Evolutionary conservation across 176 grass and related monocot species (phyloP).

Genomic region (Oryza officinalis): DNA sequence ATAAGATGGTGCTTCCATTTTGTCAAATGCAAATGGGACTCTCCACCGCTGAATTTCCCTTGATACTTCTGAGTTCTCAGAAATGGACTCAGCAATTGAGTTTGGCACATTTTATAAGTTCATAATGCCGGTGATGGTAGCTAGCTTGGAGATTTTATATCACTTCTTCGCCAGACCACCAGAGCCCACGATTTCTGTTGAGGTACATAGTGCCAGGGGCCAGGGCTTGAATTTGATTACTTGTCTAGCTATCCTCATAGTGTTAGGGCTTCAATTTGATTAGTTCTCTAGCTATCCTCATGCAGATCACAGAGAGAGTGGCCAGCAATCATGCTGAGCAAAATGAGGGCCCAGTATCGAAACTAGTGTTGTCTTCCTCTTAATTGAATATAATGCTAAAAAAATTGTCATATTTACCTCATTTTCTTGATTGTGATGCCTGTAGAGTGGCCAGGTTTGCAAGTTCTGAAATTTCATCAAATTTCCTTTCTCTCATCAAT

Average conservation of each 20-base stretch:
- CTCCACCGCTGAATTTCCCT: background rate
- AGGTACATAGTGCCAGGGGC: background rate
- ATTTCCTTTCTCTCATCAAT: conserved; percentile 54
- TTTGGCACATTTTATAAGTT: background rate
- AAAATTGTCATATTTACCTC: conserved; percentile 5
- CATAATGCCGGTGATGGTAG: background rate
- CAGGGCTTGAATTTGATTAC: background rate
- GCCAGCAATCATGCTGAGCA: background rate
- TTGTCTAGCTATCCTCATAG: background rate
- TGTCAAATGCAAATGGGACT: no score
- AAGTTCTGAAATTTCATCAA: conserved; percentile 58
- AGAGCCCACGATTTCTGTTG: background rate
- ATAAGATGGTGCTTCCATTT: no score
- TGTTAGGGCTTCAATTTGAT: background rate
- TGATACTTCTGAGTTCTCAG: background rate
- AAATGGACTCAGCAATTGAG: background rate
- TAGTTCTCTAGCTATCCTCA: background rate
- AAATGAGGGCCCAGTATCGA: background rate
- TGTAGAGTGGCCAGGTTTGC: conserved; percentile 57
- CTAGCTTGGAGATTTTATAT: background rate
- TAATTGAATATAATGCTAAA: conserved; percentile 18
- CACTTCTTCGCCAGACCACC: background rate
- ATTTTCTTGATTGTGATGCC: conserved; percentile 38
- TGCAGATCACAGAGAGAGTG: background rate
- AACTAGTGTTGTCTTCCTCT: background rate